Conservation (phyloP, 495 filamentous ascomycete species). For the Hypoxylon subgilvum region DNA sequence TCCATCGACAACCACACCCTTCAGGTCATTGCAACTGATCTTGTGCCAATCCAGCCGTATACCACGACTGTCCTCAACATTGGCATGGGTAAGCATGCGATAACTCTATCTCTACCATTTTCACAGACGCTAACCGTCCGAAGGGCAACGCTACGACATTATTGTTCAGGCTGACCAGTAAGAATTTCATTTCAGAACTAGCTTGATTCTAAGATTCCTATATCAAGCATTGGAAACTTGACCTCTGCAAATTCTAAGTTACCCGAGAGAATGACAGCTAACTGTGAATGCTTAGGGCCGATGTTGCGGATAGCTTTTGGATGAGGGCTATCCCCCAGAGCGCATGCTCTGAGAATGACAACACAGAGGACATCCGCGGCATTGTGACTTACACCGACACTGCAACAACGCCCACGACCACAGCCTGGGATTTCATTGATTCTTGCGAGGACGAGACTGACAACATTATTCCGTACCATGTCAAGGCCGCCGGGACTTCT, state of each 20-base stretch:
- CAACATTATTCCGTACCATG: slow-evolving; percentile 52
- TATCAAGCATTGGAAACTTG: too few relatives aligned
- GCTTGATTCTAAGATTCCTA: too few relatives aligned
- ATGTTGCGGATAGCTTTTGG: slow-evolving; percentile 61
- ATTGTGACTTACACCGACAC: slow-evolving; percentile 60
- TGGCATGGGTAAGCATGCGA: slow-evolving; percentile 54
- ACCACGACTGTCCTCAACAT: slow-evolving; percentile 54
- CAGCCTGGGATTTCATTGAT: slow-evolving; percentile 37
- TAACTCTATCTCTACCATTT: slow-evolving; percentile 21
- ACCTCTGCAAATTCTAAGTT: too few relatives aligned
- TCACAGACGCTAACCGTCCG: slow-evolving; percentile 23
- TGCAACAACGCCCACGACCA: slow-evolving; percentile 44
- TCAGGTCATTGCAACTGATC: slow-evolving; percentile 56
- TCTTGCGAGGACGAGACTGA: slow-evolving; percentile 49
- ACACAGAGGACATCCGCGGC: slow-evolving; percentile 58
- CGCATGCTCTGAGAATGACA: slow-evolving; percentile 53
- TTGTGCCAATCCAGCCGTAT: slow-evolving; percentile 57
- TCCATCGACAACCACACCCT: slow-evolving; percentile 58
- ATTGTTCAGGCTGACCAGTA: slow-evolving; percentile 63
- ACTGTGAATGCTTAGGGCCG: slow-evolving; percentile 10
- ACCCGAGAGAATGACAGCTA: background rate
- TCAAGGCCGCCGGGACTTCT: slow-evolving; percentile 42
- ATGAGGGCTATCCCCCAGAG: slow-evolving; percentile 63
- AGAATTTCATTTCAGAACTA: background rate
- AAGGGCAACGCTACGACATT: slow-evolving; percentile 68